Evolutionary conservation across 208 protist genomes (phyloP), one percentile per base, ranked within the genome.

Genomic region (Leishmania martiniquensis): DNA sequence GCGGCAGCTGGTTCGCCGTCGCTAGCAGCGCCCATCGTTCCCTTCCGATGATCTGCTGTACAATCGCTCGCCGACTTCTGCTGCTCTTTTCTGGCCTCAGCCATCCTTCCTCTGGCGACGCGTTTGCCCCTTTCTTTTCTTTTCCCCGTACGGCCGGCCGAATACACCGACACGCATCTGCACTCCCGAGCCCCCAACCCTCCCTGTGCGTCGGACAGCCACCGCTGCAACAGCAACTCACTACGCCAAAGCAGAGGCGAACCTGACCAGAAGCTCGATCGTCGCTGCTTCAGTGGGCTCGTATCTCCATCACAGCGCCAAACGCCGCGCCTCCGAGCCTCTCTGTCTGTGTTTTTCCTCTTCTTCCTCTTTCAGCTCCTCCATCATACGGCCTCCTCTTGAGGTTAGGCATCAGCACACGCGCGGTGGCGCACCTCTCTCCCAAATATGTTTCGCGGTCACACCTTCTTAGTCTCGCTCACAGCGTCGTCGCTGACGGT

Each of bases 401-500:
- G 62, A 6, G 47, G 32, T 25, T 44, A n/a, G 32, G 13, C 63
- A 49, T 15, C 5, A 10, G 29, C 37, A 6, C 37, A 57, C 47
- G 12, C 66, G n/a, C n/a, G n/a, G n/a, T n/a, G n/a, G n/a, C n/a
- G n/a, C n/a, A n/a, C n/a, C n/a, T n/a, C n/a, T n/a, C n/a, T 49
- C 45, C 68, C 32, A 13, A 9, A 29, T 1, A 84, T 88, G 67
- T 91, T 93, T 67, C 22, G 55, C 13, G 81, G 82, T 6, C 73
- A 84, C 49, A 79, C 78, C 15, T 93, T 93, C 76, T 70, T 88
- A 13, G 87, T 89, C 5, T 78, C 86, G 3, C 42, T 69, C 13
- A 49, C 85, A 47, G 75, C 85, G 13, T 84, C 82, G 20, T 37
- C 80, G 12, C 78, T 82, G 63, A 87, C 87, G 15, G 75, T 83